Evolutionary conservation across 2,329 filamentous ascomycete species (phyloP), one percentile per base, ranked within the genome.

Genomic region (Apiospora aurea): DNA sequence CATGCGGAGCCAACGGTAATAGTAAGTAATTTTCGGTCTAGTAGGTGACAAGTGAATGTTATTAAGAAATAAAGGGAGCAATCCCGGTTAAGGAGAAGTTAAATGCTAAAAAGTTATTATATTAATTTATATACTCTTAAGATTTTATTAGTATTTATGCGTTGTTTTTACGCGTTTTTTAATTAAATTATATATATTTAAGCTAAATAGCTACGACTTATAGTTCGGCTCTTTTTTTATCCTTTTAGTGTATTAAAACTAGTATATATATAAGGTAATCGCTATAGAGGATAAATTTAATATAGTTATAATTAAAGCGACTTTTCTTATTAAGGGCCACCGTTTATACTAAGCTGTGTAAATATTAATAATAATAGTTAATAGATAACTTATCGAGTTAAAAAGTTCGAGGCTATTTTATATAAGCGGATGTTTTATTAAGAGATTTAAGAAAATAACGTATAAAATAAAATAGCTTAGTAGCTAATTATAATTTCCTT

Each of bases 401-500:
- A 51, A n/a, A 51, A 51, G 49, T 24, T n/a, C 49, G 49, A n/a
- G 49, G 21, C 49, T 51, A 51, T 24, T 51, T 24, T 8, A 51
- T n/a, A 51, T 51, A n/a, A 51, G 49, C 49, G n/a, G n/a, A 51
- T 51, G 49, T 26, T 51, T n/a, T 24, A 11, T 51, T n/a, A 51
- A 51, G n/a, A 51, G 49, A 51, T 51, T 26, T n/a, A 51, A n/a
- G 49, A 51, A 26, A 51, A 13, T 10, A n/a, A 51, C 49, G 49
- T n/a, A 51, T n/a, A 51, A n/a, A 51, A 51, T 51, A n/a, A 51
- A n/a, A 51, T 51, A n/a, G 49, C 49, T 51, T 24, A 51, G 49
- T 13, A 51, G 49, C 49, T n/a, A 51, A 51, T 51, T n/a, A 26
- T 51, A 51, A 10, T 51, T 51, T 51, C n/a, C 49, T 51, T n/a